Percentiles rank a stretch among this genome's conserved stretches.
These are phyloP conservation scores for Gaeumannomyces tritici DNA, from an alignment of 2,329 filamentous ascomycete species.

Conservation along the genomic window DNA sequence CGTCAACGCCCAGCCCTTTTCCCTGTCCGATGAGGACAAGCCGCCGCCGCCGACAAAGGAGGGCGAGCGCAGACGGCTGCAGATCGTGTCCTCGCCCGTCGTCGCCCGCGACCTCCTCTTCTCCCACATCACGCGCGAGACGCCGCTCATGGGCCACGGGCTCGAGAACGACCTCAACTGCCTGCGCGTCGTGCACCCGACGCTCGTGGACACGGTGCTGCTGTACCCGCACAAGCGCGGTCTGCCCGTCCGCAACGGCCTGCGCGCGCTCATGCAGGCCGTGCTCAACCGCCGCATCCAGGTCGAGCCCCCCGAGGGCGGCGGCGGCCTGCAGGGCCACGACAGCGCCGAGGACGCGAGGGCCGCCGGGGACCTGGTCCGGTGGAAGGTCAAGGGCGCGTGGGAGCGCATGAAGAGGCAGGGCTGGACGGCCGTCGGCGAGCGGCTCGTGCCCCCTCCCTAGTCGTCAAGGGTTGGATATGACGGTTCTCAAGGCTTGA, in stretches of 20 bases:
- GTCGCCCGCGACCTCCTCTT: conserved; percentile 71
- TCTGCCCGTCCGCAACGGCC: conserved; percentile 65
- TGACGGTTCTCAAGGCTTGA: neutral
- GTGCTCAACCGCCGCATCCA: conserved; percentile 73
- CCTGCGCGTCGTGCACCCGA: conserved; percentile 14
- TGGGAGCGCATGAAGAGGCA: conserved; percentile 58
- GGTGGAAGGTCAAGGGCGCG: conserved; percentile 56
- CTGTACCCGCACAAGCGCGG: conserved; percentile 72
- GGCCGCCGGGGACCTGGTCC: conserved; percentile 78
- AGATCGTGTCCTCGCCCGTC: conserved; percentile 66
- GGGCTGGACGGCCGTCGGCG: conserved; percentile 57
- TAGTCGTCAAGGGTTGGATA: neutral
- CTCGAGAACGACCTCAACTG: conserved; percentile 93
- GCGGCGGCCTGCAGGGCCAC: conserved; percentile 52
- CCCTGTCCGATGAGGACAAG: conserved; percentile 17
- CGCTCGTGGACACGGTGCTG: conserved; percentile 13
- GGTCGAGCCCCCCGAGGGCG: conserved; percentile 39
- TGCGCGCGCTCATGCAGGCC: conserved; percentile 65
- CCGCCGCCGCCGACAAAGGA: conserved; percentile 10
- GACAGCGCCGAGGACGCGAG: conserved; percentile 89
- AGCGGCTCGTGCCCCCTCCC: conserved; percentile 30
- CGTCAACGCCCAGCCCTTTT: conserved; percentile 53
- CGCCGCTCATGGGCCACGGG: conserved; percentile 83
- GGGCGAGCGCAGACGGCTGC: conserved; percentile 36
- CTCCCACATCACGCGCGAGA: conserved; percentile 61